These are phyloP conservation scores for Teunomyces tritomae DNA, from an alignment of 805 yeast genomes.

Conservation along the genomic window DNA sequence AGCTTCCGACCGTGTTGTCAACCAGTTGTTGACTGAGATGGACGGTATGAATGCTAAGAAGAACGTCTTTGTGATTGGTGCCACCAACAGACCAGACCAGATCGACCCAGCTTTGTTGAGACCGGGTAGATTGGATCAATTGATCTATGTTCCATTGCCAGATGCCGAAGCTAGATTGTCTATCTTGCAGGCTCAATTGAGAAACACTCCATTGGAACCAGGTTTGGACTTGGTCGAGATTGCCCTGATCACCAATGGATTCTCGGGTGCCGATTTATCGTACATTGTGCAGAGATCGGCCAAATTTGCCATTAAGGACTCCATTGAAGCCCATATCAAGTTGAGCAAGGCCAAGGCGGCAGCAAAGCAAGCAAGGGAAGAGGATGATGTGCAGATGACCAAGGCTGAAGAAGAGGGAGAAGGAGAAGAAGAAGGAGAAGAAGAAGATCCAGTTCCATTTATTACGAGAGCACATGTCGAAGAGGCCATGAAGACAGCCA, in stretches of 20 bases:
- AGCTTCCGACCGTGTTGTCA: conserved; percentile 93
- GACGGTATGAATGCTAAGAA: conserved; percentile 99
- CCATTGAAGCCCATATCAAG: conserved; percentile 73
- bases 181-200: conserved; percentile 90
- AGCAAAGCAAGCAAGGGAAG: conserved; percentile 36
- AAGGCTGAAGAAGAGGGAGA: conserved; percentile 41
- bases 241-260: conserved; percentile 93
- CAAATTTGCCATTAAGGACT: conserved; percentile 96
- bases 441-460: conserved; percentile 92
- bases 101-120: conserved; percentile 97
- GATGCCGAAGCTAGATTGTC: conserved; percentile 93
- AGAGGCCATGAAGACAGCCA: conserved; percentile 99
- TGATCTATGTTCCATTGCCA: conserved; percentile 97
- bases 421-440: conserved; percentile 54
- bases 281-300: conserved; percentile 99
- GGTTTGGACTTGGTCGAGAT: conserved; percentile 85
- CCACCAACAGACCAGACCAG: conserved; percentile 99
- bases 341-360: conserved; percentile 38
- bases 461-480: conserved; percentile 93
- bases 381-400: conserved; percentile 50
- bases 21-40: conserved; percentile 95
- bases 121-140: conserved; percentile 98
- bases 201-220: conserved; percentile 98
- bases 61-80: conserved; percentile 98
- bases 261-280: conserved; percentile 98